These are phyloP conservation scores for Phoenix dactylifera DNA, from an alignment of 176 grass and related monocot species.

Conservation along the genomic window DNA sequence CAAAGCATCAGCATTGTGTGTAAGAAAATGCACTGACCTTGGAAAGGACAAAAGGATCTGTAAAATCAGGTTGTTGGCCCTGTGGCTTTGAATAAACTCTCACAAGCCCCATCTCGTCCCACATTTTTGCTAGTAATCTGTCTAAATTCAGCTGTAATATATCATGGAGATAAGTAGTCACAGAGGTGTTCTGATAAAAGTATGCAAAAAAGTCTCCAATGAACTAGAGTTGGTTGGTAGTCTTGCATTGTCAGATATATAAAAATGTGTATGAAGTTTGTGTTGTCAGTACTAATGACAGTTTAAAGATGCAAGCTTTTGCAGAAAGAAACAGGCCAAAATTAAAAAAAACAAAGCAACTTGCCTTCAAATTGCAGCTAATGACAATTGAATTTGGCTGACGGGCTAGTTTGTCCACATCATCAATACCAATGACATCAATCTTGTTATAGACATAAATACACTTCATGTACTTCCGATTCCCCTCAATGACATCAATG, in stretches of 20 bases:
- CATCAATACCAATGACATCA: slow-evolving; percentile 97
- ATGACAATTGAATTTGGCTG: slow-evolving; percentile 98
- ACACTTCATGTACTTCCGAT: slow-evolving; percentile 96
- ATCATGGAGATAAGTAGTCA: slow-evolving; percentile 3
- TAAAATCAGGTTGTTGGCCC: slow-evolving; percentile 91
- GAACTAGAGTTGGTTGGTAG: too few species aligned
- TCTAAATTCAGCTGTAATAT: slow-evolving; percentile 79
- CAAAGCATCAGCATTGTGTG: neutral
- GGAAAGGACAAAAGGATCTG: slow-evolving; percentile 94
- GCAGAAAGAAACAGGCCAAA: neutral
- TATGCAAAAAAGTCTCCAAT: neutral
- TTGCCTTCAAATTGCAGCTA: slow-evolving; percentile 93
- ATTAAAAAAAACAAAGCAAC: slow-evolving; percentile 7
- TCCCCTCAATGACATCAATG: slow-evolving; percentile 95
- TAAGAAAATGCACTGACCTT: slow-evolving; percentile 28
- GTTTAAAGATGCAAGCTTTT: too few species aligned
- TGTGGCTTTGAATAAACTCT: slow-evolving; percentile 97
- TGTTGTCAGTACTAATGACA: too few species aligned
- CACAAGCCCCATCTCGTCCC: slow-evolving; percentile 99
- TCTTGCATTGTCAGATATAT: too few species aligned
- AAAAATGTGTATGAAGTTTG: too few species aligned
- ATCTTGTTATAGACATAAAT: slow-evolving; percentile 99
- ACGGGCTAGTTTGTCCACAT: slow-evolving; percentile 84
- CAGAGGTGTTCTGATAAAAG: neutral
- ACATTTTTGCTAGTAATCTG: slow-evolving; percentile 87